A percentile compares a stretch with the other conserved stretches of the same genome.
Conservation (phyloP, 2,329 filamentous ascomycete genomes). For the Diaporthe sp. region DNA sequence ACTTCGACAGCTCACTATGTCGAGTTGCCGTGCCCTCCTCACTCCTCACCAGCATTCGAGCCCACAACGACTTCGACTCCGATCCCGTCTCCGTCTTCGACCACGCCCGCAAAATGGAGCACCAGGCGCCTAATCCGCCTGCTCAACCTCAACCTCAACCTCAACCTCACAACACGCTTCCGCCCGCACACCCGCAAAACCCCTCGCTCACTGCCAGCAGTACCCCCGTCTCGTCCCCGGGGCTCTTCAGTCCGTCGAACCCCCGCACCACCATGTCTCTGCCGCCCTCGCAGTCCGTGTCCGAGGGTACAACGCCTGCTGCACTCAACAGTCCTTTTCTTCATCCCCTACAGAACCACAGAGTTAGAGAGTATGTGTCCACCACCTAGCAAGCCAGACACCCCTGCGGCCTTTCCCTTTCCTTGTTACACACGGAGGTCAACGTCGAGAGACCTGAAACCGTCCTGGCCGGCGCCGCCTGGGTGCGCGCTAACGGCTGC, state of each 20-base stretch:
- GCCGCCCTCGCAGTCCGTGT: slow-evolving; percentile 58
- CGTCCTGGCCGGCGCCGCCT: not conserved
- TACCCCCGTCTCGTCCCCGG: slow-evolving; percentile 73
- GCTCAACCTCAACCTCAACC: slow-evolving; percentile 48
- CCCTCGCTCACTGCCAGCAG: slow-evolving; percentile 65
- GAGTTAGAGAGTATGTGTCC: slow-evolving; percentile 80
- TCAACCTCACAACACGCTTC: slow-evolving; percentile 49
- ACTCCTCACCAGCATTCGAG: slow-evolving; percentile 28
- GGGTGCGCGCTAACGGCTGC: not conserved
- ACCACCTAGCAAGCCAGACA: not conserved
- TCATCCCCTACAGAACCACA: slow-evolving; percentile 80
- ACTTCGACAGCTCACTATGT: slow-evolving; percentile 41
- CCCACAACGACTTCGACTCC: slow-evolving; percentile 30
- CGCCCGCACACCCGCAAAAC: slow-evolving; percentile 54
- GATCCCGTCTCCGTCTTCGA: slow-evolving; percentile 2
- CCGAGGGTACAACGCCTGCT: slow-evolving; percentile 68
- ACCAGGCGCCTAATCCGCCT: slow-evolving; percentile 42
- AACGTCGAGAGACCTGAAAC: not conserved
- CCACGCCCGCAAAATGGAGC: slow-evolving; percentile 49
- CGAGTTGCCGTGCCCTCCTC: slow-evolving; percentile 36
- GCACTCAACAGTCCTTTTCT: slow-evolving; percentile 72
- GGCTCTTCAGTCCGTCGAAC: slow-evolving; percentile 70
- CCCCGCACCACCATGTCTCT: slow-evolving; percentile 58
- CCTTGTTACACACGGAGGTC: not conserved
- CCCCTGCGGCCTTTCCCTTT: not conserved